Percentiles rank a stretch among this genome's conserved stretches.
Conservation (phyloP, 2,329 filamentous ascomycete species). For the Fusarium sp. region DNA sequence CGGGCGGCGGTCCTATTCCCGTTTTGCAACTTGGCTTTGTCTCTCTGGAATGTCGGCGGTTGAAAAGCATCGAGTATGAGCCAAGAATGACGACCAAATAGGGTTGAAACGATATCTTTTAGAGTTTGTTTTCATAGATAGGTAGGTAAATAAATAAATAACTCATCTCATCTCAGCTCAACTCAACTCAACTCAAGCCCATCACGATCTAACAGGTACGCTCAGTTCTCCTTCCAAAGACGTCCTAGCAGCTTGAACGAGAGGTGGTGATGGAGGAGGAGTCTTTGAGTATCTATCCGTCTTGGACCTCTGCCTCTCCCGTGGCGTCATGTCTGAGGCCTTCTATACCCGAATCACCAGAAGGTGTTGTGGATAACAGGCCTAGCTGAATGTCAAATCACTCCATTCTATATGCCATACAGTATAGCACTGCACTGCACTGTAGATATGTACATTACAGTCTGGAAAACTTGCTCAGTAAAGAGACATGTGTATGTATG, state of each 20-base stretch:
- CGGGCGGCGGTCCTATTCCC: constrained; percentile 4
- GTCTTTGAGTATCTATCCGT: not conserved
- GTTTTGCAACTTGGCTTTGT: not conserved
- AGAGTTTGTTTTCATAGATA: not conserved
- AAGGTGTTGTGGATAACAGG: not conserved
- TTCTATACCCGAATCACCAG: not conserved
- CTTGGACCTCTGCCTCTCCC: not conserved
- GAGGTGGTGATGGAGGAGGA: not conserved
- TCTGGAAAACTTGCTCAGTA: not conserved
- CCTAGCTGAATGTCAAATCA: not conserved
- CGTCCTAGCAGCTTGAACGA: not conserved
- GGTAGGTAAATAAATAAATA: not conserved
- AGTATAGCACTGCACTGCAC: not conserved
- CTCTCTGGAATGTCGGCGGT: constrained; percentile 20
- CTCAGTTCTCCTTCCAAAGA: not conserved
- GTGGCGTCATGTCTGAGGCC: constrained; percentile 13
- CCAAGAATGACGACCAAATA: not conserved
- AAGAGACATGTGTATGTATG: not conserved
- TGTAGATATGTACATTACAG: not conserved
- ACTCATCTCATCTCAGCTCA: not conserved
- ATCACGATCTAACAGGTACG: not conserved
- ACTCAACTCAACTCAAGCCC: not conserved
- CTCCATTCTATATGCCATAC: not conserved
- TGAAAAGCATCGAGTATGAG: constrained; percentile 1
- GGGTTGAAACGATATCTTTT: not conserved